Base-by-base conservation (phyloP, 768 basidiomycete species). In the Auricularia sp. region DNA sequence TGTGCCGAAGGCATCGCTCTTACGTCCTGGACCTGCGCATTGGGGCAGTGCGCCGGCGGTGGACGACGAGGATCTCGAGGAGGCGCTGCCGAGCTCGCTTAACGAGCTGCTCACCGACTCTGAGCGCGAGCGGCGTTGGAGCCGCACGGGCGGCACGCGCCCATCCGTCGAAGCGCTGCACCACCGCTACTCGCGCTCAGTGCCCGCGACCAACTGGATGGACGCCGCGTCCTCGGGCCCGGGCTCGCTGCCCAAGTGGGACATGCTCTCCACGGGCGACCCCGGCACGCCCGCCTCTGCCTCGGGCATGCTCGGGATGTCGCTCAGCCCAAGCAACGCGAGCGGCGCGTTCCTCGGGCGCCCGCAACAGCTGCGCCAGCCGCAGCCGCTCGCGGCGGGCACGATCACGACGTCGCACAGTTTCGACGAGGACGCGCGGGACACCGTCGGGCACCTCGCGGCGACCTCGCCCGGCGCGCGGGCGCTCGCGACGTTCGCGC, bases 91-190 rank as follows among this genome's bases (percentile, higher is more conserved):
- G 0, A 87, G 90, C 63, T 91, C 88, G 3, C 77, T 98, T 60
- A 91, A 86, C 34, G 95, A 98, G 66, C 80, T 98, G 6, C 78
- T 98, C 59, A 96, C 94, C 0, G 91, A 91, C 0, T 88, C 87
- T 68, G 96, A 98, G 75, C 82, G 87, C 67, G 88, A 84, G 36
- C 79, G 95, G 36, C 79, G 93, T 54, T 87, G 92, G 83, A 90
- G 88, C 36, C 81, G 91, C 61, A 86, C 85, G n/a, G 84, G 68
- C 14, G 67, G 62, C 10, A 68, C 67, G 61, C 70, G 68, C 8
- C 69, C 70, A 53, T 68, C 63, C 62, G 66, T 63, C 64, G 74
- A 71, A 64, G 73, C 71, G 21, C 71, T 66, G 36, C 82, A 81
- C 51, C 90, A 92, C 69, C 83, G 87, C n/a, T 87, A 92, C 71